These are phyloP conservation scores for Penicillium subrubescens DNA, from an alignment of 495 filamentous ascomycete species.

Conservation along the genomic window DNA sequence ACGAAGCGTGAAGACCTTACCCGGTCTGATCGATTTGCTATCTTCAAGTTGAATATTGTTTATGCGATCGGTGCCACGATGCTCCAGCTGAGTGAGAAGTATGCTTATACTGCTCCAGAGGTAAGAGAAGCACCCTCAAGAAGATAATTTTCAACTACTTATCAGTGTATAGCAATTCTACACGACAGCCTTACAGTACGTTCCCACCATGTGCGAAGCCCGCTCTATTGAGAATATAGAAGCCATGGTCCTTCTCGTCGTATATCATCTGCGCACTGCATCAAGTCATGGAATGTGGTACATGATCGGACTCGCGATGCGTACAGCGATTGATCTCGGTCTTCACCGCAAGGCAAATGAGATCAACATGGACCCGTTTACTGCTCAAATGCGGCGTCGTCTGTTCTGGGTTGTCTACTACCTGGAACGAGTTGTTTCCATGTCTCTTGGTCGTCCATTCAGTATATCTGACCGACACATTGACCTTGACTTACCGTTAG, in stretches of 20 bases:
- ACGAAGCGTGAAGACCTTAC: slow-evolving; percentile 43
- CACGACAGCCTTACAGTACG: slow-evolving; percentile 51
- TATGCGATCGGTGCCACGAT: slow-evolving; percentile 56
- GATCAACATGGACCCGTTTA: slow-evolving; percentile 47
- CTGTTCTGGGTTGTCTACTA: slow-evolving; percentile 60
- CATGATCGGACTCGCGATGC: slow-evolving; percentile 58
- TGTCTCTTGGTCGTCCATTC: slow-evolving; percentile 54
- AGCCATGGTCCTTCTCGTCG: slow-evolving; percentile 56
- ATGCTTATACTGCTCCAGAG: slow-evolving; percentile 48
- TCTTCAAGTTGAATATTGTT: slow-evolving; percentile 55
- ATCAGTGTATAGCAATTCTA: slow-evolving; percentile 44
- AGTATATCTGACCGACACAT: slow-evolving; percentile 57
- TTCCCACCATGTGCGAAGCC: slow-evolving; percentile 52
- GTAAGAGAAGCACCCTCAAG: slow-evolving; percentile 16
- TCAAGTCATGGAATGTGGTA: slow-evolving; percentile 59
- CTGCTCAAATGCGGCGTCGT: slow-evolving; percentile 49
- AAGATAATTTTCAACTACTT: neutral
- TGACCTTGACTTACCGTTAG: slow-evolving; percentile 50
- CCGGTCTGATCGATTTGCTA: slow-evolving; percentile 45
- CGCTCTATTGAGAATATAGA: slow-evolving; percentile 56
- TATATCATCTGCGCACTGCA: slow-evolving; percentile 54
- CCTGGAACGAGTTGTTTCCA: slow-evolving; percentile 51
- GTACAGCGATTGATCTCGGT: slow-evolving; percentile 55
- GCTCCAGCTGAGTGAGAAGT: slow-evolving; percentile 51
- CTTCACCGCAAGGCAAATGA: slow-evolving; percentile 54